phyloP scores from a whole-genome alignment of 176 grass and related monocot genomes.

The Secale cereale region DNA sequence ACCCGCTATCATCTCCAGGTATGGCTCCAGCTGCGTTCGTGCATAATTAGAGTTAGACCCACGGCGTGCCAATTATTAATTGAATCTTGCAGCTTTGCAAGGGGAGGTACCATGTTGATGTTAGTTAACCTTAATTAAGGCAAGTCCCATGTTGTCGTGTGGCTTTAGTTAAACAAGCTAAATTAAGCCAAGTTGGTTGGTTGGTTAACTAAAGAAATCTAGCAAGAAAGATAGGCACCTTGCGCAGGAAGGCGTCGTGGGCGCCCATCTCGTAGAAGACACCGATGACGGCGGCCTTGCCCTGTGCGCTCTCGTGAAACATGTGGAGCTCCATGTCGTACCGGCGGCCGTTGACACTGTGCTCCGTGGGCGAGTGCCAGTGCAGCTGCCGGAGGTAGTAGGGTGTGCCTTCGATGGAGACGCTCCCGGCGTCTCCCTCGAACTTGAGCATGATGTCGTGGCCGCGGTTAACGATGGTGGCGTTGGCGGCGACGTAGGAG shows the following conservation, averaged over 20 bases:
- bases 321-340: slow-evolving; percentile 73
- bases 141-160: neutral
- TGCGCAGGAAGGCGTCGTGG: slow-evolving; percentile 40
- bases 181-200: too few relatives aligned
- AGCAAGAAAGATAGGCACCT: neutral
- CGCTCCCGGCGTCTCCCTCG: slow-evolving; percentile 38
- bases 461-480: slow-evolving; percentile 53
- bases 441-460: slow-evolving; percentile 68
- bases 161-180: neutral
- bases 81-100: neutral
- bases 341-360: slow-evolving; percentile 49
- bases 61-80: too few relatives aligned
- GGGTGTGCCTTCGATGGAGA: slow-evolving; percentile 46
- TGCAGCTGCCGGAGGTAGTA: slow-evolving; percentile 61
- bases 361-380: slow-evolving; percentile 86
- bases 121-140: too few relatives aligned
- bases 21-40: slow-evolving; percentile 43
- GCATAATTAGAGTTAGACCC: neutral
- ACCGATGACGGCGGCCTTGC: slow-evolving; percentile 45
- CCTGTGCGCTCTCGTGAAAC: slow-evolving; percentile 48
- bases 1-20: slow-evolving; percentile 31
- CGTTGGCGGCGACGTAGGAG: slow-evolving; percentile 44
- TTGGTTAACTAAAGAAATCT: neutral
- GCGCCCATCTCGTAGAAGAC: slow-evolving; percentile 43
- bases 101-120: too few relatives aligned